These are phyloP conservation scores for Fusarium paranaense DNA, from an alignment of 2,329 filamentous ascomycete genomes.

Conservation along the genomic window DNA sequence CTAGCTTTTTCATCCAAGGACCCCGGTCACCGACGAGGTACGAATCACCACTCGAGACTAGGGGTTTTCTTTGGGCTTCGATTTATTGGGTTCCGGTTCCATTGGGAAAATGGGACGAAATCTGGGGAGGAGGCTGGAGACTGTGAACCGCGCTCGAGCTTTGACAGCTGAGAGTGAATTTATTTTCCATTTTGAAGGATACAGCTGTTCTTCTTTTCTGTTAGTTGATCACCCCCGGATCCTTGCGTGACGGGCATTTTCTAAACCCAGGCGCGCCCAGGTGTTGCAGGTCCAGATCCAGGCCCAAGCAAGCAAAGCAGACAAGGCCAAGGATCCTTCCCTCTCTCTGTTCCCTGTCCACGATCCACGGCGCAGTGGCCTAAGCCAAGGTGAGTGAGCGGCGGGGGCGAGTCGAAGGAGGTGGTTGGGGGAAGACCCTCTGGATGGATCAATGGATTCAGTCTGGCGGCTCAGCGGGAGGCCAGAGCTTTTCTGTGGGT, in stretches of 20 bases:
- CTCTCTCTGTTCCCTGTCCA: slow-evolving; percentile 19
- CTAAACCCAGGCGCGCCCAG: neutral
- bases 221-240: slow-evolving; percentile 10
- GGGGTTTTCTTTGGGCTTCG: neutral
- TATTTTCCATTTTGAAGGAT: neutral
- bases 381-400: neutral
- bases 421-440: slow-evolving; percentile 16
- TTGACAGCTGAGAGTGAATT: neutral
- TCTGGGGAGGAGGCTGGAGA: slow-evolving; percentile 15
- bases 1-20: slow-evolving; percentile 11
- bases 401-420: slow-evolving; percentile 1
- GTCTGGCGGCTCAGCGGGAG: slow-evolving; percentile 36
- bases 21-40: slow-evolving; percentile 36
- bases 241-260: slow-evolving; percentile 14
- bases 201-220: slow-evolving; percentile 3
- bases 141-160: slow-evolving; percentile 24
- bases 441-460: slow-evolving; percentile 27
- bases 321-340: neutral
- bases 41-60: slow-evolving; percentile 31
- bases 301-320: neutral
- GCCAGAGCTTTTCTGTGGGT: neutral
- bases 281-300: slow-evolving; percentile 11
- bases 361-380: slow-evolving; percentile 36
- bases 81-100: neutral
- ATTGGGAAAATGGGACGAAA: neutral